Base-by-base conservation (phyloP, 257 asterid species). In the Salvia rosmarinus region DNA sequence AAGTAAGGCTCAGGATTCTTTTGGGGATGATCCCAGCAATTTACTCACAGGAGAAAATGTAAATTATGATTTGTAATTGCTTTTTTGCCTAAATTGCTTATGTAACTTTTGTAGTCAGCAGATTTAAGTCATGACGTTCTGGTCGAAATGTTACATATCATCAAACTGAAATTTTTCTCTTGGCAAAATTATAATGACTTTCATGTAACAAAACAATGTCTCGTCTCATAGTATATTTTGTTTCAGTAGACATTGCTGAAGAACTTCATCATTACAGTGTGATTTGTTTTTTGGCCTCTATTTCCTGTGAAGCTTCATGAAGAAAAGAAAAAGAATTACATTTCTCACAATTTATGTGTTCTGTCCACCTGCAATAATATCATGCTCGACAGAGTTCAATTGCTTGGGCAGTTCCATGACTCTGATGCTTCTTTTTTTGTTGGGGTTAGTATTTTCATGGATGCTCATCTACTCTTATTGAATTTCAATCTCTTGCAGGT, bases 401-500 rank as follows among this genome's bases (percentile, higher is more conserved):
- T 57, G 55, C 63, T 67, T 42, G 60, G 44, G 39, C 59, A 25
- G 44, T 34, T 50, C 25, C 51, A 44, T 34, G 21, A 35, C 34
- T 60, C 51, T 64, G n/a, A 39, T 46, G 35, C 46, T 14, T 59
- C 23, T 39, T 39, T 57, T 63, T 17, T 61, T 11, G 10, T 11
- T 51, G 34, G n/a, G 17, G 57, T 51, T 52, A 34, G 28, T 30
- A 59, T 66, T 30, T 25, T 35, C 58, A 28, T 70, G 56, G 63
- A 25, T 77, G 30, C 75, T 80, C 72, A 58, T 13, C 43, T 77
- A 42, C 54, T 75, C 44, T 42, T 60, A 68, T 76, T 70, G 59
- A 64, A 9, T 49, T 39, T 73, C 65, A 19, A 72, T 59, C 49
- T 75, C 75, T 59, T 77, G 76, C 88, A 92, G 98, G 83, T 95